phyloP scores from a whole-genome alignment of 345 rosid species.

The Cardamine occulta region DNA sequence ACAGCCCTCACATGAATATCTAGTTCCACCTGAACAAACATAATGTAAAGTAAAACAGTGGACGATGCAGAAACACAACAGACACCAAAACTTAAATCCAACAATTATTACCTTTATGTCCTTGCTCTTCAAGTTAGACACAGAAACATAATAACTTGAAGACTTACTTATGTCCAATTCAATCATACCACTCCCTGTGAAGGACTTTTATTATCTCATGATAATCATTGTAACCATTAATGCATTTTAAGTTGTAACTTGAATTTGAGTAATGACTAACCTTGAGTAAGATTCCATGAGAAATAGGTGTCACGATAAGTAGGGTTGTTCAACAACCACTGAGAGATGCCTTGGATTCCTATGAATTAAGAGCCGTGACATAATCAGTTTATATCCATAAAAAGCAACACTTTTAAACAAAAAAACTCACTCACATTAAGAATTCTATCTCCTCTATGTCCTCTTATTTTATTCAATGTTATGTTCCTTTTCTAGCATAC shows the following conservation, averaged over 20 bases:
- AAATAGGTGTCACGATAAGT: conserved; percentile 49
- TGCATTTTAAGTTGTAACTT: conserved; percentile 24
- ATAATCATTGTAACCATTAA: neutral
- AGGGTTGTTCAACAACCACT: conserved; percentile 53
- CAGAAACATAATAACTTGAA: conserved; percentile 68
- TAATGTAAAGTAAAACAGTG: neutral
- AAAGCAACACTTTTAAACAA: conserved; percentile 23
- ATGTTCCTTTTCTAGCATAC: neutral
- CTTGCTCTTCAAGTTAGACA: conserved; percentile 66
- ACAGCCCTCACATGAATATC: conserved; percentile 56
- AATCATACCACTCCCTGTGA: conserved; percentile 64
- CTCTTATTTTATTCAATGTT: neutral
- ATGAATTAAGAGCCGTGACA: conserved; percentile 37
- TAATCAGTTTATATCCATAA: conserved; percentile 15
- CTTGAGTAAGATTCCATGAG: conserved; percentile 66
- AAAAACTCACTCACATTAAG: neutral
- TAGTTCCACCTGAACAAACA: conserved; percentile 66
- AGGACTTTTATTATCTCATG: conserved; percentile 25
- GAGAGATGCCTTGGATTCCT: conserved; percentile 62
- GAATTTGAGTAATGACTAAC: conserved; percentile 44
- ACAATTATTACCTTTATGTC: conserved; percentile 57
- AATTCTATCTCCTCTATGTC: neutral
- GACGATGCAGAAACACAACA: neutral
- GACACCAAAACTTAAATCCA: neutral
- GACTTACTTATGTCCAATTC: conserved; percentile 55